Conservation (phyloP, 768 basidiomycete genomes). For the Rossbeevera mucosa region DNA sequence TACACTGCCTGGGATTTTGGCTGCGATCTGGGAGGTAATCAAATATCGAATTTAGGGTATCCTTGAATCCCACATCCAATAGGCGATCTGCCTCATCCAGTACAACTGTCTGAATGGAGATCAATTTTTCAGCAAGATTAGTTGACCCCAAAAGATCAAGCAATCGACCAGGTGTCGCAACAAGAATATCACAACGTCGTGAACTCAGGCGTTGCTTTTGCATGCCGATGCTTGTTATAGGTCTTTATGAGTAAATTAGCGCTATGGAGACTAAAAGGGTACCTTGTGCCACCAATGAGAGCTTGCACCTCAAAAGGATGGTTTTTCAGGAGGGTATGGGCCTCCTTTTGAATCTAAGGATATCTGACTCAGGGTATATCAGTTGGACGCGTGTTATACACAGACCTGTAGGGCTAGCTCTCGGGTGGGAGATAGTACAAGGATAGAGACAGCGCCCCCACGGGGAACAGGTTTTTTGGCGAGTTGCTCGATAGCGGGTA, state of each 20-base stretch:
- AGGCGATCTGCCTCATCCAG: conserved; percentile 75
- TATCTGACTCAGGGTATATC: conserved; percentile 13
- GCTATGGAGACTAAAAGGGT: conserved; percentile 4
- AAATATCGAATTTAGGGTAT: conserved; percentile 62
- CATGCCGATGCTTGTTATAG: conserved; percentile 16
- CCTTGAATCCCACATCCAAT: conserved; percentile 69
- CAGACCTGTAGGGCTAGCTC: conserved; percentile 70
- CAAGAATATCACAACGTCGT: conserved; percentile 48
- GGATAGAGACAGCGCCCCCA: conserved; percentile 43
- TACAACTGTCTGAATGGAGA: conserved; percentile 43
- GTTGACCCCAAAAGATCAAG: conserved; percentile 60
- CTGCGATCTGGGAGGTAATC: conserved; percentile 37
- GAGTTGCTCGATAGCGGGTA: conserved; percentile 70
- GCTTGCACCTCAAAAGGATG: conserved; percentile 42
- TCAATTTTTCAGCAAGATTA: conserved; percentile 34
- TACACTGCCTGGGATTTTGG: conserved; percentile 55
- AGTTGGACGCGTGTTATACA: conserved; percentile 5
- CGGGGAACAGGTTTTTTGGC: conserved; percentile 38
- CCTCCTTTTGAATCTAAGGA: conserved; percentile 58
- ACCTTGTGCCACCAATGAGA: conserved; percentile 57
- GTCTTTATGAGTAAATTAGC: conserved; percentile 1
- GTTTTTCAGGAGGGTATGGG: conserved; percentile 40
- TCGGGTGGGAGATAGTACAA: conserved; percentile 68
- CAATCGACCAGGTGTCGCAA: conserved; percentile 75
- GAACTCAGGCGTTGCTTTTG: conserved; percentile 27